These are phyloP conservation scores for Zygoascus meyerae DNA, from an alignment of 1,139 yeast species.

Conservation along the genomic window DNA sequence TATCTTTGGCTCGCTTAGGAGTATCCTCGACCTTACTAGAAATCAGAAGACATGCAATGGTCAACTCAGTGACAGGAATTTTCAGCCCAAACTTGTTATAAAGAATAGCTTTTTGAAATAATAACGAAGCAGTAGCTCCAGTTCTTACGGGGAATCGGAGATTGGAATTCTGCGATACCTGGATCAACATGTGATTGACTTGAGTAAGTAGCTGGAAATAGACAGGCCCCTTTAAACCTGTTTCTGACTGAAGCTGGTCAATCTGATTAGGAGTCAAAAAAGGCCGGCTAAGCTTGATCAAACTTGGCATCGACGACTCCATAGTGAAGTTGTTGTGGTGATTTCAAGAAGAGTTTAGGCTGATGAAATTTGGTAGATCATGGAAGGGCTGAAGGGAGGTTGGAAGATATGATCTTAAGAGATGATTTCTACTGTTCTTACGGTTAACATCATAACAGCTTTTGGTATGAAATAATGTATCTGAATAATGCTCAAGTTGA, in stretches of 20 bases:
- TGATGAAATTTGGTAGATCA: neutral
- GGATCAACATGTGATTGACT: conserved; percentile 23
- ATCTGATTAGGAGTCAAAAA: conserved; percentile 21
- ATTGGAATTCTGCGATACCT: conserved; percentile 18
- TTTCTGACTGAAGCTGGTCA: conserved; percentile 17
- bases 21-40: conserved; percentile 88
- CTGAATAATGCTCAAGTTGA: too few species aligned
- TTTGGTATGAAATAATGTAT: too few species aligned
- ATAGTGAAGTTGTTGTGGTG: too few species aligned
- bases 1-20: conserved; percentile 68
- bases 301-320: conserved; percentile 15
- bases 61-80: conserved; percentile 42
- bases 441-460: too few species aligned
- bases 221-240: conserved; percentile 18
- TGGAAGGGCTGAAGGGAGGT: conserved; percentile 1
- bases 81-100: conserved; percentile 19
- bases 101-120: conserved; percentile 25
- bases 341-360: conserved; percentile 1
- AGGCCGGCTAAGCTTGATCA: conserved; percentile 24
- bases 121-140: conserved; percentile 30
- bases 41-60: conserved; percentile 67
- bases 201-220: conserved; percentile 18
- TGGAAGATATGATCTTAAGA: neutral
- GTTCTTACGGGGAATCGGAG: conserved; percentile 31
- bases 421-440: too few species aligned